These are phyloP conservation scores for Scheffersomyces cryptocercus DNA, from an alignment of 1,139 yeast genomes.

Conservation along the genomic window DNA sequence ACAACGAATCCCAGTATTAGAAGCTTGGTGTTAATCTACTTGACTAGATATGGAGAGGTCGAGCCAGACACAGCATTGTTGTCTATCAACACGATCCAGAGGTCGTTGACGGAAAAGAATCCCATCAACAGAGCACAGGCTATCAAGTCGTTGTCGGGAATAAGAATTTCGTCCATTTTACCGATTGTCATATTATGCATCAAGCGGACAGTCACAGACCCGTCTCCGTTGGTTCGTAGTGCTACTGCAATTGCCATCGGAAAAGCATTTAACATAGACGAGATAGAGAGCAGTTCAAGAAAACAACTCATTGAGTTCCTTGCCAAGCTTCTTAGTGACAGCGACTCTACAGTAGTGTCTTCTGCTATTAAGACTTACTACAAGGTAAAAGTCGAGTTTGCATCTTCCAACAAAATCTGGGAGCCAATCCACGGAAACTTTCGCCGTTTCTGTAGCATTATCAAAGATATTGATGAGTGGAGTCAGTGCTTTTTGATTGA, in stretches of 20 bases:
- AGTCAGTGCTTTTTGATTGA: constrained; percentile 65
- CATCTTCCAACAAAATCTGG: constrained; percentile 33
- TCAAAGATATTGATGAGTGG: constrained; percentile 72
- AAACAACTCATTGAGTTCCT: constrained; percentile 52
- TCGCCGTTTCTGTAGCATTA: constrained; percentile 56
- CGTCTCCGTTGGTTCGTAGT: constrained; percentile 74
- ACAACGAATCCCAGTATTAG: constrained; percentile 68
- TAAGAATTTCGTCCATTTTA: constrained; percentile 73
- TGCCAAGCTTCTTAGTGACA: constrained; percentile 59
- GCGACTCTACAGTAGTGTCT: constrained; percentile 65
- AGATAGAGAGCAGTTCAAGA: constrained; percentile 21
- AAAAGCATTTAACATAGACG: constrained; percentile 54
- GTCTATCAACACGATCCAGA: constrained; percentile 90
- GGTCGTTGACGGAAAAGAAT: constrained; percentile 67
- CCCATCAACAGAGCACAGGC: constrained; percentile 73
- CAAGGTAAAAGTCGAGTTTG: constrained; percentile 33
- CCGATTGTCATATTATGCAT: constrained; percentile 79
- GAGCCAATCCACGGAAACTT: constrained; percentile 72
- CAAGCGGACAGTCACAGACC: constrained; percentile 67
- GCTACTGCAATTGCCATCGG: constrained; percentile 79
- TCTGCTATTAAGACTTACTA: constrained; percentile 63
- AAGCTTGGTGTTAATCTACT: constrained; percentile 75
- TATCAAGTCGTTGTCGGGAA: constrained; percentile 77
- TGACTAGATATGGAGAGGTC: constrained; percentile 75
- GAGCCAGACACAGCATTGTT: constrained; percentile 88